A percentile compares a stretch with the other conserved stretches of the same genome.
Conservation (phyloP, 176 grass and related monocot genomes). For the Thalia dealbata region DNA sequence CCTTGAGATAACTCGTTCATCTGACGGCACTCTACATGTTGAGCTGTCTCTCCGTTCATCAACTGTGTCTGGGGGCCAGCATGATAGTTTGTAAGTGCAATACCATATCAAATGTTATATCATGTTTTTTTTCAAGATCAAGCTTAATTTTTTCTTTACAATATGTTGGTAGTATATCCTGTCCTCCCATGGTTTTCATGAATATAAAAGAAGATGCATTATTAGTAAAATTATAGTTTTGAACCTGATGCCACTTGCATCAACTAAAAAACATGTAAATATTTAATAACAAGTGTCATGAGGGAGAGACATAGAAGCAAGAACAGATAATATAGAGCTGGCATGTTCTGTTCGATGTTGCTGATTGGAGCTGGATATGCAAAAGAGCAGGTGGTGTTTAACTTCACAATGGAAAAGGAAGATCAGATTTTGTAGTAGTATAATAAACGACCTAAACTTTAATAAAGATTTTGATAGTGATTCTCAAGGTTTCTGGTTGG, state of each 20-base stretch:
- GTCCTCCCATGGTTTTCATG: too few species aligned
- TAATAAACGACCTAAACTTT: not conserved
- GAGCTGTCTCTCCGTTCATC: slow-evolving; percentile 76
- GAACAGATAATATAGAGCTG: too few species aligned
- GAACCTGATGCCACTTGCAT: too few species aligned
- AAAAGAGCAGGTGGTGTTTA: too few species aligned
- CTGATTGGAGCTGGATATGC: too few species aligned
- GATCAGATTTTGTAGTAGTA: not conserved
- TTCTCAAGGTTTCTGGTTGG: not conserved
- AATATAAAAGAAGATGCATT: too few species aligned
- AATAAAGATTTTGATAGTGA: not conserved
- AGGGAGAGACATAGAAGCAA: too few species aligned
- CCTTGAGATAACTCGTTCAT: slow-evolving; percentile 45
- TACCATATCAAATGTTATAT: not conserved
- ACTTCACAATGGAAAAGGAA: too few species aligned
- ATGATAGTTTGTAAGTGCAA: slow-evolving; percentile 53
- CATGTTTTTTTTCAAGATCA: not conserved
- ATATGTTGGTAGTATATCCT: not conserved
- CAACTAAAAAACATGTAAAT: too few species aligned
- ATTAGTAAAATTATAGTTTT: too few species aligned
- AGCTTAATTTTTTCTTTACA: not conserved
- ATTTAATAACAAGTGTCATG: too few species aligned
- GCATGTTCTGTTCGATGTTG: too few species aligned
- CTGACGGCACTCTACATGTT: slow-evolving; percentile 64
- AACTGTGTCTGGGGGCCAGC: slow-evolving; percentile 17